Evolutionary conservation across 2,329 filamentous ascomycete species (phyloP), one percentile per base, ranked within the genome.

Genomic region (Coniella lustricola): DNA sequence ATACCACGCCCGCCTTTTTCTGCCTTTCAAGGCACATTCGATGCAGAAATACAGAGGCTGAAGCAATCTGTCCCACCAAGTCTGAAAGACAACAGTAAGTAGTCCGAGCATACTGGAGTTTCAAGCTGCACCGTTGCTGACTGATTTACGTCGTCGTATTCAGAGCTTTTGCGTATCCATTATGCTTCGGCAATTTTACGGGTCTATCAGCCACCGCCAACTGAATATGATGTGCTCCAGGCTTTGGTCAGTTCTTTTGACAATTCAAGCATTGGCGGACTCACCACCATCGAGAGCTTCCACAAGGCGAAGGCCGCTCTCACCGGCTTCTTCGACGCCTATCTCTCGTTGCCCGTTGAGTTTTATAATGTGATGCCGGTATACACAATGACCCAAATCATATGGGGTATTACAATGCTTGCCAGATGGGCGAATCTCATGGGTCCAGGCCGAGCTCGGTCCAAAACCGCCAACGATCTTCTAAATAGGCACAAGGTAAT

Each of bases 351-450:
- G 0, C 69, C 76, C 0, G 60, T 68, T 0, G 54, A 60, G 0
- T 60, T 65, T 3, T 76, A 73, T 47, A 69, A 71, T 49, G 64
- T 67, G 25, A 62, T 76, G 20, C 73, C 76, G 0, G 69, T 76
- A 8, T 62, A 69, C 0, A 56, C 68, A 0, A 71, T 66, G 31
- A 60, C 68, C 1, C 71, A 78, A 46, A 60, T 78, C 0, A 67
- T 77, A 3, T 74, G 76, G 45, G 70, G 67, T n/a, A 60, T 75
- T 36, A 72, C 67, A 4, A 74, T 76, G 66, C 63, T 77, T 0
- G 68, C 71, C 1, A 67, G 74, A 7, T 77, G 74, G 74, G 69
- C 71, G 4, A 74, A 73, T 37, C 62, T 76, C 0, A 63, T 71
- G 0, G 67, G 66, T 0, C 67, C 67, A 0, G 65, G 65, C 18